Base-by-base conservation (phyloP, 2,329 filamentous ascomycete species). In the Nannizziopsis arthrosporioides region DNA sequence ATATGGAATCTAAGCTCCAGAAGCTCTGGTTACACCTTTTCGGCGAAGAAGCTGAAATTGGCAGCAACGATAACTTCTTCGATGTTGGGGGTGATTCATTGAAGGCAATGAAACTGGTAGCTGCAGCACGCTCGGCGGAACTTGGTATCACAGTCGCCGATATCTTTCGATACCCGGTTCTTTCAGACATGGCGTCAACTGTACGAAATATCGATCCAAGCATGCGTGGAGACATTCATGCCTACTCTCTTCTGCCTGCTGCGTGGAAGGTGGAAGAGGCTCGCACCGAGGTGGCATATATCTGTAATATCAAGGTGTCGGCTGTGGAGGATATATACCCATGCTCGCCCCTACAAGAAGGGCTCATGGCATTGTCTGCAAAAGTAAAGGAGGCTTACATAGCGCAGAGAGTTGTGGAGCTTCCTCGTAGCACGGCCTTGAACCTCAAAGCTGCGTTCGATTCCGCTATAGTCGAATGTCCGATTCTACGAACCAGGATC, bases 401-500 rank as follows among this genome's bases (percentile, higher is more conserved):
- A 22, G 64, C 63, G 9, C 65, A 68, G 41, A 60, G 64, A 40
- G 53, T 68, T 5, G 54, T 65, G 41, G 8, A n/a, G 63, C 62
- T 12, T 18, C 19, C 48, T 22, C 14, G 38, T 19, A 32, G 18
- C 15, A 43, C 40, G 5, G 67, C 67, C 0, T 55, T 48, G 3
- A 58, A 59, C 19, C 63, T 70, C 54, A 64, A 62, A 48, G 49
- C 54, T 5, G 64, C 68, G 1, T 71, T 66, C 61, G 58, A 67
- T 38, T 56, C 53, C 11, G 59, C 62, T 1, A 59, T 68, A 2
- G 48, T 57, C 8, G 59, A 62, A 11, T 56, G 61, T 19, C 61
- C 63, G 10, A 66, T 72, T 14, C 56, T 72, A 15, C 64, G 69
- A 10, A 72, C 68, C 7, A 60, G 67, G 8, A 57, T 65, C 17